Base-by-base conservation (phyloP, 345 rosid species). In the Aethionema arabicum region DNA sequence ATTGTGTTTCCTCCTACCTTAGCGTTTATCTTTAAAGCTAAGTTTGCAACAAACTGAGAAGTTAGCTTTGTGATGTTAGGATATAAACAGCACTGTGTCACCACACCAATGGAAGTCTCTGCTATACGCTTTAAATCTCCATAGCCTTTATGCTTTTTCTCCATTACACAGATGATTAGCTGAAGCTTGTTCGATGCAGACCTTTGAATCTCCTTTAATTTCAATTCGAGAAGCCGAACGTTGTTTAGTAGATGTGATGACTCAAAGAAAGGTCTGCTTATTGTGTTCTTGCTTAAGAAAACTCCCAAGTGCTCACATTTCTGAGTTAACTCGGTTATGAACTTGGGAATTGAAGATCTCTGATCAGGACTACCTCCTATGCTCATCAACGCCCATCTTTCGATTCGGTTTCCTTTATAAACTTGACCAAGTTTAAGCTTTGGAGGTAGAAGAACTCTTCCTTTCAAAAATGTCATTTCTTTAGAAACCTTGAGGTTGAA, bases 1-100 rank as follows among this genome's bases (percentile, higher is more conserved):
- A 83, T 90, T 3, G 96, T 89, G 76, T 90, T 81, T 12, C 98
- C 98, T 3, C 98, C 98, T 14, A 92, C 86, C 77, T 92, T 92
- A 61, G 97, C 95, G 65, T 87, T 92, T 73, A 92, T 92, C 83
- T 92, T 92, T 56, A 92, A 90, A 51, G 98, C 89, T 47, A 92
- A 68, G 73, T 92, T 92, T 15, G 96, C 95, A 4, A 92, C 85
- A 36, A 89, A 92, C 68, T 92, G 98, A 50, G 98, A 92, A 59
- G 66, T 89, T 72, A 82, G 73, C 73, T 85, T 89, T 62, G 81
- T 56, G 52, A 92, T 88, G 80, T 92, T 92, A 5, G 85, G 59
- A 68, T 85, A 92, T 74, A 92, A 72, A 82, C 98, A 92, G 70
- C 98, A 92, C 38, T 92, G 98, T 10, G 80, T 92, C 38, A 92